Conservation (phyloP, 2,329 filamentous ascomycete species). For the Exophiala oligosperma region DNA sequence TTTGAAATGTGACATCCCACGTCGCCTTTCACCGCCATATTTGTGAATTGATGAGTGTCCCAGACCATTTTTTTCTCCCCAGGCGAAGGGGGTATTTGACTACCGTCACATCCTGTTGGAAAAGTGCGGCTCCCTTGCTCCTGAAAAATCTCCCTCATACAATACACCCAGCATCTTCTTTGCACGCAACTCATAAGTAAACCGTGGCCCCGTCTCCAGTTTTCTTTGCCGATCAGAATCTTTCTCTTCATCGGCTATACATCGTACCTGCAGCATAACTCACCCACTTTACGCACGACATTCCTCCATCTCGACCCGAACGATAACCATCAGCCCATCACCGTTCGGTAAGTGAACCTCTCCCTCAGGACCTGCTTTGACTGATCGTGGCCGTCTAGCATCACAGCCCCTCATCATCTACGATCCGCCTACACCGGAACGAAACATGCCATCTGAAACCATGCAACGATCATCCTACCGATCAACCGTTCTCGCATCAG, state of each 20-base stretch:
- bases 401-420: neutral
- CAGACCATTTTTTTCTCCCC: slow-evolving; percentile 2
- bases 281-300: too few relatives aligned
- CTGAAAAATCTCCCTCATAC: slow-evolving; percentile 3
- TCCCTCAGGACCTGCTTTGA: neutral
- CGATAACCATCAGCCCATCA: neutral
- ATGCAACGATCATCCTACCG: slow-evolving; percentile 28
- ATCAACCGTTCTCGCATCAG: slow-evolving; percentile 27
- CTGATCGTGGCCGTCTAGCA: neutral
- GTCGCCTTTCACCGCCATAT: slow-evolving; percentile 27
- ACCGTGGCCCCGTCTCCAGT: neutral
- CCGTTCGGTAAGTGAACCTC: neutral
- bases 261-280: neutral
- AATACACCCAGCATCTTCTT: slow-evolving; percentile 1
- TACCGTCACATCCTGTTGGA: slow-evolving; percentile 4
- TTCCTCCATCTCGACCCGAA: too few relatives aligned
- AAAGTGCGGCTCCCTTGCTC: neutral
- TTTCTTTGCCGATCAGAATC: neutral
- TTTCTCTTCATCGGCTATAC: neutral
- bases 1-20: slow-evolving; percentile 28
- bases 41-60: slow-evolving; percentile 13
- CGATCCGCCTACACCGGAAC: neutral
- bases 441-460: slow-evolving; percentile 2
- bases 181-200: neutral
- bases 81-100: slow-evolving; percentile 22